Percentiles rank a stretch among this genome's conserved stretches.
These are phyloP conservation scores for Fimicolochytrium jonesii DNA, from an alignment of 192 early-diverging fungal genomes.

Conservation along the genomic window DNA sequence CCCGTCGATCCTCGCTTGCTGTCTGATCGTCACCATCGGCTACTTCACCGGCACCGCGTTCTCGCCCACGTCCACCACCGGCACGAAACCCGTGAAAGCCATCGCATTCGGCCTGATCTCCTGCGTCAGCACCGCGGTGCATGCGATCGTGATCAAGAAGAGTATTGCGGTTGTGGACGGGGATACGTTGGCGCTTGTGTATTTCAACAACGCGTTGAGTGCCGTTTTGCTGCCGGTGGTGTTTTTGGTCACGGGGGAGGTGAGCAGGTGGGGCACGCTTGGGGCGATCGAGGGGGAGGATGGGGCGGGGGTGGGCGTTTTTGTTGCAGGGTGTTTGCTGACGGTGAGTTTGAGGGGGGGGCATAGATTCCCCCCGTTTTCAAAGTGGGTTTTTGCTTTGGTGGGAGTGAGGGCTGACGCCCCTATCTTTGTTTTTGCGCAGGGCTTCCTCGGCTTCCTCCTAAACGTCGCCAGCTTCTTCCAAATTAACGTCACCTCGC, in stretches of 20 bases:
- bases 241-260: constrained; percentile 26
- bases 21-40: constrained; percentile 46
- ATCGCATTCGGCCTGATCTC: constrained; percentile 47
- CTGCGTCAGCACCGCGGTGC: constrained; percentile 50
- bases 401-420: too few relatives aligned
- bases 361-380: too few relatives aligned
- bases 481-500: constrained; percentile 60
- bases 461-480: constrained; percentile 61
- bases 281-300: too few relatives aligned
- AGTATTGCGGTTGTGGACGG: constrained; percentile 41
- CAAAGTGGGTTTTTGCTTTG: too few relatives aligned
- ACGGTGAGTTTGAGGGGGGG: constrained; percentile 1
- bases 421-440: too few relatives aligned
- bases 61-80: background rate
- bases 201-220: constrained; percentile 57
- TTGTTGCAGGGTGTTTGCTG: background rate
- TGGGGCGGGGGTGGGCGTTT: too few relatives aligned
- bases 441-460: constrained; percentile 56
- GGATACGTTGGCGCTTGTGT: constrained; percentile 53
- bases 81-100: constrained; percentile 24
- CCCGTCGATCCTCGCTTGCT: constrained; percentile 16
- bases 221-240: constrained; percentile 46
- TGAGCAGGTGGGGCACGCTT: background rate
- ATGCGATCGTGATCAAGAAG: constrained; percentile 60
- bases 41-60: constrained; percentile 45